A percentile compares a stretch with the other conserved stretches of the same genome.
These are phyloP conservation scores for Fusarium duplospermum DNA, from an alignment of 2,329 filamentous ascomycete species.

Conservation along the genomic window DNA sequence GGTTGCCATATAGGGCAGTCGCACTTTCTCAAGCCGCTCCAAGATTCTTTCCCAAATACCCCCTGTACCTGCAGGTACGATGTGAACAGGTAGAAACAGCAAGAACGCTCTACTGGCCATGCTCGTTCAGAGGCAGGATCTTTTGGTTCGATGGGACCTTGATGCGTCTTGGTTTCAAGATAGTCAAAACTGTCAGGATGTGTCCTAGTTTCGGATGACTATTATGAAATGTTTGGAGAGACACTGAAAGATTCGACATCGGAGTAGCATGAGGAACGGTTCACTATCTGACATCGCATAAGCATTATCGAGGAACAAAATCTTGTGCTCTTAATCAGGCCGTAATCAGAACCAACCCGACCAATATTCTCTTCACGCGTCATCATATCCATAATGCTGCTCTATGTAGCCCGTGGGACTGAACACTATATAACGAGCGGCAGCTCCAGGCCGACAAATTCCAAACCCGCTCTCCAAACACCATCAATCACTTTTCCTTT, in stretches of 20 bases:
- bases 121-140: background rate
- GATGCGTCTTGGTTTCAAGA: background rate
- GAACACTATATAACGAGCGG: slow-evolving; percentile 10
- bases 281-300: background rate
- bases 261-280: background rate
- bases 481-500: slow-evolving; percentile 30
- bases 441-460: slow-evolving; percentile 4
- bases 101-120: background rate
- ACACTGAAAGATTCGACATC: background rate
- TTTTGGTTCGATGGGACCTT: background rate
- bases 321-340: background rate
- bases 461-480: slow-evolving; percentile 23
- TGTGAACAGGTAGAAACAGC: background rate
- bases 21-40: background rate
- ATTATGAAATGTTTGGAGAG: background rate
- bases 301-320: background rate
- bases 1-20: slow-evolving; percentile 17
- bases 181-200: background rate
- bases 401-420: slow-evolving; percentile 1
- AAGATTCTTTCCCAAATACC: background rate
- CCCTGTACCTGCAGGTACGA: background rate
- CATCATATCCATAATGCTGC: slow-evolving; percentile 8
- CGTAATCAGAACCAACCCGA: background rate
- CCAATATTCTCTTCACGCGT: background rate
- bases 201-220: background rate